Evolutionary conservation across 2,329 filamentous ascomycete species (phyloP).

Genomic region (Fusarium pseudocircinatum): DNA sequence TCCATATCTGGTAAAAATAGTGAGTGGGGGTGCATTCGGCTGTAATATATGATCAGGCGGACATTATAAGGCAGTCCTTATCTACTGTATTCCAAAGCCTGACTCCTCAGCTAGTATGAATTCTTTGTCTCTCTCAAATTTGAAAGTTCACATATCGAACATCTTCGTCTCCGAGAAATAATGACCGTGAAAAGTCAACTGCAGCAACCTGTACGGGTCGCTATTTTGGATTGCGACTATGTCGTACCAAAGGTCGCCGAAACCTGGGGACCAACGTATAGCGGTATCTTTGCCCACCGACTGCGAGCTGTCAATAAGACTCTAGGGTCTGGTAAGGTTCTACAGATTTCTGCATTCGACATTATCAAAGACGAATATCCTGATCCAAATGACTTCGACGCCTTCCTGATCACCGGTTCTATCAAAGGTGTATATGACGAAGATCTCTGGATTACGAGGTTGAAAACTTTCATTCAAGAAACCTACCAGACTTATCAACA

Average conservation of each 20-base stretch:
- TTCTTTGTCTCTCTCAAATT: not conserved
- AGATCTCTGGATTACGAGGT: not conserved
- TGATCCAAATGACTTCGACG: not conserved
- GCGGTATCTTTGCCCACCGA: not conserved
- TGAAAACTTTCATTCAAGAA: not conserved
- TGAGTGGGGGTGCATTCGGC: not conserved
- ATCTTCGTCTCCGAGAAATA: not conserved
- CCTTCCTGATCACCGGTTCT: not conserved
- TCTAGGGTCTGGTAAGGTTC: not conserved
- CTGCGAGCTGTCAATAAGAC: not conserved
- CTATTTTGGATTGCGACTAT: not conserved
- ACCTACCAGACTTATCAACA: not conserved
- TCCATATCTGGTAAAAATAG: not conserved
- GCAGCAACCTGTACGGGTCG: not conserved
- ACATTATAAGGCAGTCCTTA: not conserved
- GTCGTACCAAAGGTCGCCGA: not conserved
- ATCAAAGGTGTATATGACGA: not conserved
- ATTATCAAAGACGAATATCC: not conserved
- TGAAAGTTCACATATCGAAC: not conserved
- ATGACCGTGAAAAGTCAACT: not conserved
- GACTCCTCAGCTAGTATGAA: no score
- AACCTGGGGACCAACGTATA: not conserved
- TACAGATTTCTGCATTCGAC: not conserved
- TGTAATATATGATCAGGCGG: not conserved
- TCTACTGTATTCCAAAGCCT: not conserved